phyloP scores from a whole-genome alignment of 2,329 filamentous ascomycete genomes.

The Scolecobasidium constrictum region DNA sequence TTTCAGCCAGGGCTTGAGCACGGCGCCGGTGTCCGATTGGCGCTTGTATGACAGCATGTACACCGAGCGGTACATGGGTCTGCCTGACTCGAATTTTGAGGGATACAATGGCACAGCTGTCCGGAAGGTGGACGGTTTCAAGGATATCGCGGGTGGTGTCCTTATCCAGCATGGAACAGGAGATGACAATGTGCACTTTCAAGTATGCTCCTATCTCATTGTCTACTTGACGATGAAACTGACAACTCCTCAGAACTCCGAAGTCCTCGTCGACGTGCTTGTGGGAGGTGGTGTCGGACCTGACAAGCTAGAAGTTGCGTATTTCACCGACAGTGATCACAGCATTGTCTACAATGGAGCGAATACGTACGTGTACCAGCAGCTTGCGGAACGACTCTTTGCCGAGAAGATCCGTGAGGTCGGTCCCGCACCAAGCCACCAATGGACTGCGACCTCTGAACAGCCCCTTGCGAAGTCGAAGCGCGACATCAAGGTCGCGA shows the following conservation, averaged over 20 bases:
- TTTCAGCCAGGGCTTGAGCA: constrained; percentile 53
- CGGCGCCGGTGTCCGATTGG: constrained; percentile 58
- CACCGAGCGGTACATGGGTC: constrained; percentile 65
- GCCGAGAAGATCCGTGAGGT: too few species aligned
- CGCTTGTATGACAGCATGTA: constrained; percentile 63
- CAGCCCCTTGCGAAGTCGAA: too few species aligned
- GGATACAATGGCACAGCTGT: constrained; percentile 55
- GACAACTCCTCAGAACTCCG: too few species aligned
- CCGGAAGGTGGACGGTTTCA: constrained; percentile 48
- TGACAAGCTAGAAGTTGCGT: constrained; percentile 51
- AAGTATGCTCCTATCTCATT: too few species aligned
- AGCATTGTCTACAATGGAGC: constrained; percentile 48
- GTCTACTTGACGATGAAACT: too few species aligned
- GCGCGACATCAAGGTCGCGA: too few species aligned
- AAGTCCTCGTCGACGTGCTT: constrained; percentile 50
- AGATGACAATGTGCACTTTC: constrained; percentile 62
- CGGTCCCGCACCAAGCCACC: too few species aligned
- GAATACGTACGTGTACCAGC: constrained; percentile 48
- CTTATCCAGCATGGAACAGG: constrained; percentile 55
- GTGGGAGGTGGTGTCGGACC: constrained; percentile 49
- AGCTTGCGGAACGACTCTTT: constrained; percentile 49
- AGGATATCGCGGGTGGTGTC: constrained; percentile 48
- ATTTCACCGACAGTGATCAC: constrained; percentile 57
- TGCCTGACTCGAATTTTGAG: constrained; percentile 40
- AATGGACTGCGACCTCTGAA: too few species aligned